phyloP scores from a whole-genome alignment of 768 basidiomycete genomes.

The Rubroboletus pulcherrimus region DNA sequence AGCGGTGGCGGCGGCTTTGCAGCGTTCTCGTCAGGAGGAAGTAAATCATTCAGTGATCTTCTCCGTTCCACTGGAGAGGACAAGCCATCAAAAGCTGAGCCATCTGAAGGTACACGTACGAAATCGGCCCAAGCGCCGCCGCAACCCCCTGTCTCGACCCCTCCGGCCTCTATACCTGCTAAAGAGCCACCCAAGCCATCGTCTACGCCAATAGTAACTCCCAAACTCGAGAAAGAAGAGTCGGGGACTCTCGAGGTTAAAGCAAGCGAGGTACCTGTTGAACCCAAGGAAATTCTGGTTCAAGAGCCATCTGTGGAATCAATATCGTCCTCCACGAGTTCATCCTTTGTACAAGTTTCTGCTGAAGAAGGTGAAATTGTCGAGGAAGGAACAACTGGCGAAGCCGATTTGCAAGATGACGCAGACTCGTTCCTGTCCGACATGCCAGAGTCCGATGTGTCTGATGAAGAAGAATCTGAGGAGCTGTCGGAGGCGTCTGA shows the following conservation, averaged over 20 bases:
- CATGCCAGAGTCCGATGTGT: slow-evolving; percentile 24
- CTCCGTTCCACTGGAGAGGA: slow-evolving; percentile 40
- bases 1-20: slow-evolving; percentile 44
- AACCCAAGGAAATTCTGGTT: slow-evolving; percentile 5
- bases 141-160: slow-evolving; percentile 10
- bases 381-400: slow-evolving; percentile 17
- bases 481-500: slow-evolving; percentile 11
- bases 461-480: slow-evolving; percentile 21
- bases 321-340: slow-evolving; percentile 40
- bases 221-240: background rate
- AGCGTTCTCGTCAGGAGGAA: slow-evolving; percentile 44
- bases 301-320: slow-evolving; percentile 26
- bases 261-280: background rate
- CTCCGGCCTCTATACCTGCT: slow-evolving; percentile 9
- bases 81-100: slow-evolving; percentile 19
- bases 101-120: slow-evolving; percentile 16
- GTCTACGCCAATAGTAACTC: background rate
- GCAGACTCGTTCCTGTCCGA: slow-evolving; percentile 28
- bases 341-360: slow-evolving; percentile 48
- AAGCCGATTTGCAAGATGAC: slow-evolving; percentile 34
- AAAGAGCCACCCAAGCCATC: slow-evolving; percentile 9
- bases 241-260: background rate
- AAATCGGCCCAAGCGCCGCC: background rate
- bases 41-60: slow-evolving; percentile 61
- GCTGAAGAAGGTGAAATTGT: slow-evolving; percentile 24